Conservation (phyloP, 2,329 filamentous ascomycete genomes). For the Blastomyces parvus region DNA sequence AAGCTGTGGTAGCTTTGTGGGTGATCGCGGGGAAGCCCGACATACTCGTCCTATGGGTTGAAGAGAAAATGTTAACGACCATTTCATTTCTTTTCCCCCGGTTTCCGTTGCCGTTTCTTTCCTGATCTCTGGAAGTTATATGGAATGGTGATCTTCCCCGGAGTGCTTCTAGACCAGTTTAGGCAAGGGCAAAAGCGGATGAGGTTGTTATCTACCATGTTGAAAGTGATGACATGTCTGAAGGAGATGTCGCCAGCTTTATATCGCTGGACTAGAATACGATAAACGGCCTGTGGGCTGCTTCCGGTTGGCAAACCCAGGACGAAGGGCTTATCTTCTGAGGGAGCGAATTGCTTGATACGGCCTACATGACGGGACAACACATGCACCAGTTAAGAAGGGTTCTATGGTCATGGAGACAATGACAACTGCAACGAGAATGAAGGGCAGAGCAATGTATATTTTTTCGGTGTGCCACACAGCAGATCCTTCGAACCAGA, state of each 20-base stretch:
- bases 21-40: constrained; percentile 71
- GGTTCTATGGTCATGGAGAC: neutral
- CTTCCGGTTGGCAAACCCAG: constrained; percentile 76
- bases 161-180: neutral
- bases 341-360: constrained; percentile 68
- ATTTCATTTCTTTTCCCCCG: neutral
- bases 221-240: constrained; percentile 82
- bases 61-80: constrained; percentile 4
- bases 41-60: constrained; percentile 63
- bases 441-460: neutral
- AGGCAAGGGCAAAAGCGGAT: neutral
- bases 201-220: constrained; percentile 54
- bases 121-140: neutral
- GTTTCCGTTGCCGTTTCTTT: neutral
- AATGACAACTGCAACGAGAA: constrained; percentile 2
- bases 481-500: neutral
- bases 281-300: constrained; percentile 69
- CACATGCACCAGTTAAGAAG: constrained; percentile 2
- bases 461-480: neutral
- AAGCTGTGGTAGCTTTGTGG: constrained; percentile 82
- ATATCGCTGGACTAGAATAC: constrained; percentile 53
- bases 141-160: neutral
- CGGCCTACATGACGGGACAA: constrained; percentile 44
- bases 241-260: constrained; percentile 58
- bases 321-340: constrained; percentile 64